Conservation (phyloP, 768 basidiomycete genomes). For the Lactarius vividus region DNA sequence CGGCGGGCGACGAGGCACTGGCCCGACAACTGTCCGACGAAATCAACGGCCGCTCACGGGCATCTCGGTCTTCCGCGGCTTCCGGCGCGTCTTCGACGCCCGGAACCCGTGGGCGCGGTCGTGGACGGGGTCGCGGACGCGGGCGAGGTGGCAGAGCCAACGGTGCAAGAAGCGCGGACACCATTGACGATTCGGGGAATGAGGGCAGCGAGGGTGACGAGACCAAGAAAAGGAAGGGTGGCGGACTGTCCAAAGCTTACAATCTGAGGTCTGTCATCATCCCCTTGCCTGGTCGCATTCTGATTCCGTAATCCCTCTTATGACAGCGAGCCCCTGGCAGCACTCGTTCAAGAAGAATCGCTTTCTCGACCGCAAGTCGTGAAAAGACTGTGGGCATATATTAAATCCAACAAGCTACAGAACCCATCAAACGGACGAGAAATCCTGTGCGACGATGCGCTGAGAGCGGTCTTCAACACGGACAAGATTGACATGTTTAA, state of each 20-base stretch:
- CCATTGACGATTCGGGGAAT: conserved; percentile 36
- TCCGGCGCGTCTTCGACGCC: conserved; percentile 19
- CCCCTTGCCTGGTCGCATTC: conserved; percentile 13
- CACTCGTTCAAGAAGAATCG: conserved; percentile 61
- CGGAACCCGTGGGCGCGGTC: conserved; percentile 25
- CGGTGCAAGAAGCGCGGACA: conserved; percentile 37
- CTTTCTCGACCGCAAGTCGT: conserved; percentile 88
- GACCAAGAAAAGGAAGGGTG: conserved; percentile 48
- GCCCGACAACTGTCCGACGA: conserved; percentile 45
- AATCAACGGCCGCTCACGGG: conserved; percentile 40
- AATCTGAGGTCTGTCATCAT: conserved; percentile 53
- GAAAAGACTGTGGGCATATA: conserved; percentile 87
- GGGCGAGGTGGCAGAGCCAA: conserved; percentile 30
- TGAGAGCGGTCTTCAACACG: conserved; percentile 73
- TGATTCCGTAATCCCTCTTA: conserved; percentile 13
- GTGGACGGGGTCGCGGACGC: conserved; percentile 24
- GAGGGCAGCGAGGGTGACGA: conserved; percentile 36
- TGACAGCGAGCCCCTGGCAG: conserved; percentile 67
- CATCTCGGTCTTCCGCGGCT: conserved; percentile 32
- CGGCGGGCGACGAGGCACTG: conserved; percentile 32
- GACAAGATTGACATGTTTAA: conserved; percentile 91
- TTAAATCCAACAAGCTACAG: conserved; percentile 77
- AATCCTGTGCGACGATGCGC: conserved; percentile 74
- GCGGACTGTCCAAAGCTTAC: conserved; percentile 78
- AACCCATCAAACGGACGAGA: conserved; percentile 81